Conservation (phyloP, 441 rosid species). For the Erodium moschatum region DNA sequence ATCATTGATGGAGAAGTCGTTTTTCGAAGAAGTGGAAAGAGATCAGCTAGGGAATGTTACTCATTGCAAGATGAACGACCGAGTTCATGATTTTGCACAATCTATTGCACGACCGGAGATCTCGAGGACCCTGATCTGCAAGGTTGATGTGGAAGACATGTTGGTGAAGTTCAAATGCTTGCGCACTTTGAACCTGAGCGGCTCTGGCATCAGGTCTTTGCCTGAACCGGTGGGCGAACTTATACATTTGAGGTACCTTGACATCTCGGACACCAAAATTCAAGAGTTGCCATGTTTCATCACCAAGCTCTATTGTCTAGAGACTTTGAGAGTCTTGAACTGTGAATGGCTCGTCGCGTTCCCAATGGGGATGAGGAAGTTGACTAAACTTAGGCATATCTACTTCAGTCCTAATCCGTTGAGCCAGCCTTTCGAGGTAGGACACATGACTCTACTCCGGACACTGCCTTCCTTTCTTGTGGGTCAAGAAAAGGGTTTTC, state of each 20-base stretch:
- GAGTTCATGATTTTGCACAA: conserved; percentile 24
- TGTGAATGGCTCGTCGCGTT: conserved; percentile 17
- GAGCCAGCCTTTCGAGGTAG: conserved; percentile 5
- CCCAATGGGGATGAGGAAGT: conserved; percentile 19
- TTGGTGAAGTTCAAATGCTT: conserved; percentile 10
- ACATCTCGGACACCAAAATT: conserved; percentile 19
- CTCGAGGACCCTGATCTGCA: background rate
- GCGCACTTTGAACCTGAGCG: conserved; percentile 16
- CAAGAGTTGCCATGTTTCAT: conserved; percentile 20
- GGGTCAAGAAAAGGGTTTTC: conserved; percentile 12
- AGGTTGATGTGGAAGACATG: background rate
- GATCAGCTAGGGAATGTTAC: conserved; percentile 17
- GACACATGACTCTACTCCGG: conserved; percentile 6
- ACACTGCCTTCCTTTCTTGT: conserved; percentile 16
- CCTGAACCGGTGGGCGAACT: background rate
- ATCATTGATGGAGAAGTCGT: conserved; percentile 13
- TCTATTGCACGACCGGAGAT: conserved; percentile 11
- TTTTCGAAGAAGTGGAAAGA: conserved; percentile 23
- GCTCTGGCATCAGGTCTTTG: background rate
- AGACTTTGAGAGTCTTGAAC: conserved; percentile 14
- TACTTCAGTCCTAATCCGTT: background rate
- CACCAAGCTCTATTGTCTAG: conserved; percentile 22
- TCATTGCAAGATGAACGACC: conserved; percentile 28
- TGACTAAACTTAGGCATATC: conserved; percentile 18
- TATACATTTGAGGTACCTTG: conserved; percentile 19